Evolutionary conservation across 2,329 filamentous ascomycete genomes (phyloP).

Genomic region (Monosporascus sp.): DNA sequence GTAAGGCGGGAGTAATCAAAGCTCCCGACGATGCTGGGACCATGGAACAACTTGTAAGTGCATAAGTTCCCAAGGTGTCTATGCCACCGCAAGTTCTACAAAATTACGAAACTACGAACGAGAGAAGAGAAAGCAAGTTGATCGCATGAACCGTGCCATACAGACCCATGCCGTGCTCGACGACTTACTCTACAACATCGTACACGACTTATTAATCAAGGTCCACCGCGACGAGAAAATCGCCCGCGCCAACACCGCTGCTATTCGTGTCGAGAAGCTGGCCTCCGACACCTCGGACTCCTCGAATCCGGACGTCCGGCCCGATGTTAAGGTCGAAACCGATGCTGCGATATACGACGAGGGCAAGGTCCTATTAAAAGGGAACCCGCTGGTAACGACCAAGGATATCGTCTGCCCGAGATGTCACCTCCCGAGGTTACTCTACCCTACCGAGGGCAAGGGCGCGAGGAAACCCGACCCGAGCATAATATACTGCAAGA

Average conservation of each 20-base stretch:
- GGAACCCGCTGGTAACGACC: conserved; percentile 66
- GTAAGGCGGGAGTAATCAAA: conserved; percentile 53
- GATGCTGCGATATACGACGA: conserved; percentile 66
- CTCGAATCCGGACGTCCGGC: conserved; percentile 46
- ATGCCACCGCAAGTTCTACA: conserved; percentile 2
- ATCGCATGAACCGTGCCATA: conserved; percentile 1
- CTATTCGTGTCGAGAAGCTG: conserved; percentile 59
- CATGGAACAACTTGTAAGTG: conserved; percentile 56
- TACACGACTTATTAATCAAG: conserved; percentile 68
- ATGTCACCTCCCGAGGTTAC: conserved; percentile 68
- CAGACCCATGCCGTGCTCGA: conserved; percentile 64
- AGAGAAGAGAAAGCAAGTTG: conserved; percentile 1
- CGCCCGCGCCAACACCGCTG: conserved; percentile 60
- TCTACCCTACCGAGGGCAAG: conserved; percentile 67
- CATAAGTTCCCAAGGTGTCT: conserved; percentile 10
- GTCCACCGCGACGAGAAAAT: conserved; percentile 75
- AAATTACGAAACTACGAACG: conserved; percentile 3
- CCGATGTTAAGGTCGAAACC: conserved; percentile 56
- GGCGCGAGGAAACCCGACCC: conserved; percentile 62
- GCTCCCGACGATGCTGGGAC: conserved; percentile 44
- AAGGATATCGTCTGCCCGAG: conserved; percentile 67
- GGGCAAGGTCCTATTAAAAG: conserved; percentile 62
- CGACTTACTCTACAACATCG: conserved; percentile 69
- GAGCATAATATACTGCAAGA: conserved; percentile 69
- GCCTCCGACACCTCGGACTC: conserved; percentile 50